Evolutionary conservation across 352 stramenopile species (phyloP).

Genomic region (Pythium grandisporangium): DNA sequence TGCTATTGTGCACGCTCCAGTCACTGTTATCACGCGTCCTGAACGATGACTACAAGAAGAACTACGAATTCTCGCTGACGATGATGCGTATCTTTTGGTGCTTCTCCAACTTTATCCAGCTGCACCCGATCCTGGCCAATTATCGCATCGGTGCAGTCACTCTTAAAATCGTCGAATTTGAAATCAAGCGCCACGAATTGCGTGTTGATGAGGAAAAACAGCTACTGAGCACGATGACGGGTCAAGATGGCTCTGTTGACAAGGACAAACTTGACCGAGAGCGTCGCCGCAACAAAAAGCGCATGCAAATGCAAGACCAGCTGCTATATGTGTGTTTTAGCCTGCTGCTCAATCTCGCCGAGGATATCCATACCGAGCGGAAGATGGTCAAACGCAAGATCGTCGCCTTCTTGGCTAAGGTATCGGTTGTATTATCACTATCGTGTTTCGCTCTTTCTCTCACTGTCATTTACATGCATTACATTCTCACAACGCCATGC

Average conservation of each 20-base stretch:
- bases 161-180: slow-evolving; percentile 92
- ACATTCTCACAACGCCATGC: not conserved
- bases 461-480: slow-evolving; percentile 6
- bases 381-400: slow-evolving; percentile 96
- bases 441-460: slow-evolving; percentile 10
- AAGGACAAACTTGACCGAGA: slow-evolving; percentile 65
- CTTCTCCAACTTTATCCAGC: slow-evolving; percentile 93
- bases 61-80: slow-evolving; percentile 89
- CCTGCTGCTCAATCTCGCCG: slow-evolving; percentile 91
- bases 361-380: slow-evolving; percentile 89
- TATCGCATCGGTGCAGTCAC: slow-evolving; percentile 92
- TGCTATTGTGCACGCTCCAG: too few species aligned
- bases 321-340: slow-evolving; percentile 90
- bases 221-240: slow-evolving; percentile 22
- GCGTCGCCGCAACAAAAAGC: slow-evolving; percentile 82
- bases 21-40: slow-evolving; percentile 89
- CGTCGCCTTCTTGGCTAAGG: slow-evolving; percentile 73
- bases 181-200: slow-evolving; percentile 86
- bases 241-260: slow-evolving; percentile 22
- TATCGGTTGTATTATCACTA: slow-evolving; percentile 6
- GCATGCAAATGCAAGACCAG: slow-evolving; percentile 90
- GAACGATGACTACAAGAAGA: slow-evolving; percentile 94
- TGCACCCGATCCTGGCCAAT: slow-evolving; percentile 89
- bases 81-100: slow-evolving; percentile 94
- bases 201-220: slow-evolving; percentile 59